A percentile compares a stretch with the other conserved stretches of the same genome.
Evolutionary conservation across 176 grass and related monocot species (phyloP).

Genomic region (Aegilops sharonensis): DNA sequence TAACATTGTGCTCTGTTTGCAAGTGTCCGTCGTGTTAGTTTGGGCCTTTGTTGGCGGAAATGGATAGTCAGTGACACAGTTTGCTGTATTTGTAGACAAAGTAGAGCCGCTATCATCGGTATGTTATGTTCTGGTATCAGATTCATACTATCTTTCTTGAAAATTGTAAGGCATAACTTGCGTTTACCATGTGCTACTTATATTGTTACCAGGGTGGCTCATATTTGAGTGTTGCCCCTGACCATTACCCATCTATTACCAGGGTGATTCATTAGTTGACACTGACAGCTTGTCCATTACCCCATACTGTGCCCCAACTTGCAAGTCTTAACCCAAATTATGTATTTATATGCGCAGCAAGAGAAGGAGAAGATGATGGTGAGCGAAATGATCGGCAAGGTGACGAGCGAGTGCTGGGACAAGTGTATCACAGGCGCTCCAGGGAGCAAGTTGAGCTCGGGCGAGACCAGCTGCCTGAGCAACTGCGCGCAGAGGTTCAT

Average conservation of each 20-base stretch:
- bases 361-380: slow-evolving; percentile 61
- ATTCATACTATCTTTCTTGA: neutral
- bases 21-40: neutral
- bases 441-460: slow-evolving; percentile 59
- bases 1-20: neutral
- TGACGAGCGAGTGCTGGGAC: slow-evolving; percentile 69
- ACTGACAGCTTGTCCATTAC: neutral
- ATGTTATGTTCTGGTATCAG: neutral
- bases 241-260: too few relatives aligned
- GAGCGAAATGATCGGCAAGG: slow-evolving; percentile 52
- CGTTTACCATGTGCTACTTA: too few relatives aligned
- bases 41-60: too few relatives aligned
- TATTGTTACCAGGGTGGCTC: too few relatives aligned
- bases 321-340: neutral
- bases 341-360: slow-evolving; percentile 38
- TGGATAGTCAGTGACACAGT: neutral
- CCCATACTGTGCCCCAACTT: neutral
- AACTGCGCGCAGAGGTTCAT: slow-evolving; percentile 53
- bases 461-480: slow-evolving; percentile 48
- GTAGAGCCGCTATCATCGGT: neutral
- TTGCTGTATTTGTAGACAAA: too few relatives aligned
- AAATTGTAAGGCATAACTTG: neutral
- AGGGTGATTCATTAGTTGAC: neutral
- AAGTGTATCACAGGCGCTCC: slow-evolving; percentile 56
- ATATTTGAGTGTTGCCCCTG: too few relatives aligned